phyloP scores from a whole-genome alignment of 768 basidiomycete species.

The Pisolithus sp. region DNA sequence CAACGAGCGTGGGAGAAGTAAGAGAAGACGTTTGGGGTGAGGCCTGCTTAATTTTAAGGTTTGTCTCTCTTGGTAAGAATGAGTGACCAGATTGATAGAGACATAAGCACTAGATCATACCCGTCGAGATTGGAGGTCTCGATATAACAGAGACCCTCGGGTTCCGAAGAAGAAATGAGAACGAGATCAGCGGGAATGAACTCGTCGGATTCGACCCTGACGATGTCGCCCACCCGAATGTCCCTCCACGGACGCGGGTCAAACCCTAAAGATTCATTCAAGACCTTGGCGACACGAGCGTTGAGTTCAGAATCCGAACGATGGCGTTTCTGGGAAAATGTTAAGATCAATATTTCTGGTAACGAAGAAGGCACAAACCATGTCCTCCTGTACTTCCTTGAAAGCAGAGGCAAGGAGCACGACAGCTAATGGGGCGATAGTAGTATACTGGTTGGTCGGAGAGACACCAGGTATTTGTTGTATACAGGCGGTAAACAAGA shows the following conservation, averaged over 20 bases:
- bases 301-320: constrained; percentile 93
- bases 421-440: constrained; percentile 82
- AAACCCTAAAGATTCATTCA: constrained; percentile 60
- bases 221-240: constrained; percentile 85
- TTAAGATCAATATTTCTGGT: constrained; percentile 2
- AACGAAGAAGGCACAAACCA: constrained; percentile 45
- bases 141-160: constrained; percentile 95
- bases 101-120: constrained; percentile 36
- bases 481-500: constrained; percentile 94
- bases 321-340: constrained; percentile 74
- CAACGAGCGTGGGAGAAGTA: constrained; percentile 71
- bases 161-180: constrained; percentile 84
- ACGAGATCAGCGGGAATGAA: constrained; percentile 96
- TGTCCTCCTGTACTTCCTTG: constrained; percentile 93
- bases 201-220: constrained; percentile 85
- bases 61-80: constrained; percentile 68
- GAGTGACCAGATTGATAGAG: neutral
- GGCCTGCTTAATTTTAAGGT: constrained; percentile 97
- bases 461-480: constrained; percentile 98
- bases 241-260: constrained; percentile 79
- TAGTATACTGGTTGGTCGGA: constrained; percentile 92
- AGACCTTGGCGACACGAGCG: constrained; percentile 70
- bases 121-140: constrained; percentile 98
- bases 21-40: constrained; percentile 73
- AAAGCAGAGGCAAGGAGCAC: constrained; percentile 91